Base-by-base conservation (phyloP, 345 rosid genomes). In the Punica granatum region DNA sequence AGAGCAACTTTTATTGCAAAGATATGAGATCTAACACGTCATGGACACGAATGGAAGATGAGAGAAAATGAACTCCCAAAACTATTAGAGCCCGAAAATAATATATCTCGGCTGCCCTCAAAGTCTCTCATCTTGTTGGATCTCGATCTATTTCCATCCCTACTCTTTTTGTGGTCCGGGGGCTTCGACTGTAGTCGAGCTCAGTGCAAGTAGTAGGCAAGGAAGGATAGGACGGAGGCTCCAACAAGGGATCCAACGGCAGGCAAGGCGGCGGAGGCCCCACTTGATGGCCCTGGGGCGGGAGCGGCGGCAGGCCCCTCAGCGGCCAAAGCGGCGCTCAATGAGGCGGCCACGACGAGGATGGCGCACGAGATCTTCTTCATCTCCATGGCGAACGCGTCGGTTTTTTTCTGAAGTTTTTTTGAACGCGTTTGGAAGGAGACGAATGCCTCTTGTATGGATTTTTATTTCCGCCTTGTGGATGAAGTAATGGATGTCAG, bases 281-380 rank as follows among this genome's bases (percentile, higher is more conserved):
- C 87, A 28, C 75, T 70, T 46, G 74, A 44, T 19, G 84, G 66
- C 53, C 74, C 72, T 2, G 83, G 87, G 62, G 79, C 86, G 0
- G 84, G 79, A 49, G 89, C 87, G 0, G 81, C 30, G 26, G 75
- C 77, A 3, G 73, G 65, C 8, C 42, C 70, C 11, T 72, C 83
- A 1, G 77, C 16, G 28, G 96, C 96, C 82, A 84, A 53, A 75
- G 68, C 87, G 4, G 80, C 73, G 63, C 76, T 79, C 82, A 88
- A 72, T 68, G 82, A 78, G 76, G 88, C 86, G 7, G 90, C 90
- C 0, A 75, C 85, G 0, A 83, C 9, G 28, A 87, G 70, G 73
- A 85, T 73, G 26, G 82, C 89, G 13, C 70, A 81, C 64, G 81
- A 77, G 76, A 89, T 79, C 86, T 84, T 92, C 81, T 86, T 88